Percentiles rank a stretch among this genome's conserved stretches.
These are phyloP conservation scores for Rhodofomes roseus DNA, from an alignment of 1,284 basidiomycete genomes.

Conservation along the genomic window DNA sequence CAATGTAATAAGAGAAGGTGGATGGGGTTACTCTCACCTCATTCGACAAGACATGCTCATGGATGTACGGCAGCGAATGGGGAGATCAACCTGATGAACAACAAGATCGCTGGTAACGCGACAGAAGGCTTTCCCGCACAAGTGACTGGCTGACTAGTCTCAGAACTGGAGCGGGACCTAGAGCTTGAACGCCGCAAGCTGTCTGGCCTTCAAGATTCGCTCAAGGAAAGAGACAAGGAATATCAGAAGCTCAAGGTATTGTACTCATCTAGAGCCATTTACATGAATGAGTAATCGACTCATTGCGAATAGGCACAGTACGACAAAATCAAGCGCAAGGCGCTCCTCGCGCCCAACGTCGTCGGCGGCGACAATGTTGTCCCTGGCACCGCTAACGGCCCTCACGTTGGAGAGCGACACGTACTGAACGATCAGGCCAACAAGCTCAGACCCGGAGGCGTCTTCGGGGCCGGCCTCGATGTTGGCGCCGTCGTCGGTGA, in stretches of 20 bases:
- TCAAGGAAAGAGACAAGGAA: slow-evolving; percentile 77
- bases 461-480: slow-evolving; percentile 27
- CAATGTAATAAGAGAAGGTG: slow-evolving; percentile 77
- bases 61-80: slow-evolving; percentile 53
- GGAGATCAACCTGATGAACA: slow-evolving; percentile 67
- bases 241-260: slow-evolving; percentile 80
- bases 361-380: slow-evolving; percentile 16
- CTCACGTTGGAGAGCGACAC: slow-evolving; percentile 5
- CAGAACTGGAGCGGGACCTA: slow-evolving; percentile 74
- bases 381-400: slow-evolving; percentile 2
- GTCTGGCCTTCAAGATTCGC: slow-evolving; percentile 67
- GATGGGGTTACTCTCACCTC: not conserved
- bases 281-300: not conserved
- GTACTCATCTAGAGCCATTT: not conserved
- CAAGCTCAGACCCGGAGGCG: slow-evolving; percentile 14
- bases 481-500: slow-evolving; percentile 57
- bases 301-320: slow-evolving; percentile 49
- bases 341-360: slow-evolving; percentile 46
- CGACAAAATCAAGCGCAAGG: slow-evolving; percentile 76
- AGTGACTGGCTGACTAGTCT: not conserved
- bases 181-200: slow-evolving; percentile 73
- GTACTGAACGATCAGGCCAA: slow-evolving; percentile 15
- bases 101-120: slow-evolving; percentile 55
- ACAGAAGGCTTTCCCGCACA: not conserved
- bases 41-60: not conserved